Base-by-base conservation (phyloP, 1,139 yeast species). In the Candida smagusa region DNA sequence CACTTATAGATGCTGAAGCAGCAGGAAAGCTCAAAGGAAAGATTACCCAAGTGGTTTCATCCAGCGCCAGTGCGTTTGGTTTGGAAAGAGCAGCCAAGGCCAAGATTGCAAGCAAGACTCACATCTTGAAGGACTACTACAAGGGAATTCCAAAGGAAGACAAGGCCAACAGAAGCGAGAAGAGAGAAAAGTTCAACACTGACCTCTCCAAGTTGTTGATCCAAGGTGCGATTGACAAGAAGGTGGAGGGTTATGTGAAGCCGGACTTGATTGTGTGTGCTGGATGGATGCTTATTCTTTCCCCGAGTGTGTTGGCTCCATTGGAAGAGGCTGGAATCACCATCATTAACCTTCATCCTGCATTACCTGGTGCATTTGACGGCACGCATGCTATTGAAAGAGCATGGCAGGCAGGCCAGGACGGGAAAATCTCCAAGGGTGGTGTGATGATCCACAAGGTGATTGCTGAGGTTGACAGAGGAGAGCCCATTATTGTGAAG, bases 391-490 rank as follows among this genome's bases (percentile, higher is more conserved):
- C 98, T 16, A 92, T 92, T 45, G 96, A 92, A 53, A 72, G 97
- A 52, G 96, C 97, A 0, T 90, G 95, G 92, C 72, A 87, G 53
- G 95, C 95, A 8, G 97, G 97, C 30, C 96, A 88, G 56, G 77
- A 74, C 34, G 95, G 95, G 7, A 76, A 75, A 44, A 75, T 85
- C 41, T 55, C 74, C 9, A 77, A 77, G 51, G 96, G 95, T n/a
- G 98, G 98, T 1, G 86, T 94, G 38, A 92, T 92, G 98, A 86
- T 94, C 36, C 98, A 92, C 64, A 79, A 84, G 56, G 97, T 92
- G 21, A 90, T 92, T 49, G 85, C 90, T 36, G 95, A 86, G 52
- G 98, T 92, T 8, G 98, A 92, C 60, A 80, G 84, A 52, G 98
- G 98, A 16, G 84, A 82, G 50, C 97, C 98, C 1, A 62, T 92